A percentile compares a stretch with the other conserved stretches of the same genome.
phyloP scores from a whole-genome alignment of 2,329 filamentous ascomycete species.

The Pseudogymnoascus sp. region DNA sequence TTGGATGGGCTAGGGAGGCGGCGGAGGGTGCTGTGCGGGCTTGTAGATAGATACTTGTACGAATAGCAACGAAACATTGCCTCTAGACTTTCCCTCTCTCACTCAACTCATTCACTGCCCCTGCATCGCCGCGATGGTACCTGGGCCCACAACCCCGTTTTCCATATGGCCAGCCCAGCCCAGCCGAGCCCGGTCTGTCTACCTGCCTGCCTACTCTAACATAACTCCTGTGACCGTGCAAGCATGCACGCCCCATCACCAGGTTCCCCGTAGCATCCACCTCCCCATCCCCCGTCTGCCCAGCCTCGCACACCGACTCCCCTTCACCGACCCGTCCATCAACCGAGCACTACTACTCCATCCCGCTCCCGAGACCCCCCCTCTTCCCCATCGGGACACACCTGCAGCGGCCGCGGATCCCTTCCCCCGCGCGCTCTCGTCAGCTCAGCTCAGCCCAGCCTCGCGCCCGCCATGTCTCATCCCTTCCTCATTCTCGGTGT shows the following conservation, averaged over 20 bases:
- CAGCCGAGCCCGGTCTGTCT: not conserved
- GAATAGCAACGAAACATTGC: conserved; percentile 8
- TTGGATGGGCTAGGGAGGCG: too few species aligned
- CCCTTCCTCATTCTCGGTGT: not conserved
- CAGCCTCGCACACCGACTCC: not conserved
- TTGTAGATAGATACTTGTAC: conserved; percentile 9
- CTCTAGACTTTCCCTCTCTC: not conserved
- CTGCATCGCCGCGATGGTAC: not conserved
- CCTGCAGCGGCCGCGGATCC: not conserved
- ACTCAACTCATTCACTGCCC: not conserved
- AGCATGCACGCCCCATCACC: conserved; percentile 8
- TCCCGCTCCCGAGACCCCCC: not conserved
- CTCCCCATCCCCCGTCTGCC: not conserved
- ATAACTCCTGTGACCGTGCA: not conserved
- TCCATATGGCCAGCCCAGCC: not conserved
- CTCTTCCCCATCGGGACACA: not conserved
- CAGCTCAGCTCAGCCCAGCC: not conserved
- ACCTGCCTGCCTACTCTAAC: not conserved
- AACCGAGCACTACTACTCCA: not conserved
- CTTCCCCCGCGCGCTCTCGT: not conserved
- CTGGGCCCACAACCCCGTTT: not conserved
- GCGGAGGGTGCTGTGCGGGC: conserved; percentile 1
- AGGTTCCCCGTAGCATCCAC: not conserved
- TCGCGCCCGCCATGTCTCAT: not conserved
- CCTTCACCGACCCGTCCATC: not conserved